phyloP scores from a whole-genome alignment of 352 stramenopile genomes.

The Pythium sp. region DNA sequence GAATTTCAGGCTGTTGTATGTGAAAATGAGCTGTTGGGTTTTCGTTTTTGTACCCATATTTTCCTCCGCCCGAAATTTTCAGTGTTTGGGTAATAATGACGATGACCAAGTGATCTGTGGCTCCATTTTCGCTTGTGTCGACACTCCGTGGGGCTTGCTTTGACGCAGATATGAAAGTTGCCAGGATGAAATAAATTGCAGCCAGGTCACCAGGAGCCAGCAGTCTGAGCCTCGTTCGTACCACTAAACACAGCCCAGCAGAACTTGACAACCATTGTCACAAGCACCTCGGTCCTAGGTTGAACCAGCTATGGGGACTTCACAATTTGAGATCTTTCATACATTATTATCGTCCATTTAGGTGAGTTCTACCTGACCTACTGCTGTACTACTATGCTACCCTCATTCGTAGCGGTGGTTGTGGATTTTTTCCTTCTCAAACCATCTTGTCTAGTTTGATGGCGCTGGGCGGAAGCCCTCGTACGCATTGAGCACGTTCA shows the following conservation, averaged over 20 bases:
- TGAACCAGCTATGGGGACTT: neutral
- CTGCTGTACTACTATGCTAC: neutral
- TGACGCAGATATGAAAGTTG: neutral
- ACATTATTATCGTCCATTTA: neutral
- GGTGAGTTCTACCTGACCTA: neutral
- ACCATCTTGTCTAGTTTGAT: neutral
- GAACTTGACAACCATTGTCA: neutral
- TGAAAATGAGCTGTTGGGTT: neutral
- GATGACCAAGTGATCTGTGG: neutral
- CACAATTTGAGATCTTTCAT: neutral
- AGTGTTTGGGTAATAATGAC: neutral
- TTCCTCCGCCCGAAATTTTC: neutral
- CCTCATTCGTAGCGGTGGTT: neutral
- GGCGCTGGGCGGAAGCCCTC: constrained; percentile 18
- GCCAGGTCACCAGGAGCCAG: neutral
- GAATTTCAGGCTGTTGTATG: neutral
- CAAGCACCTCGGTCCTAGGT: neutral
- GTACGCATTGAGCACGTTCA: constrained; percentile 24
- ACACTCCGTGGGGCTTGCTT: neutral
- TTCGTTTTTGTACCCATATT: constrained; percentile 1
- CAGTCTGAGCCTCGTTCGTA: neutral
- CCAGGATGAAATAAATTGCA: neutral
- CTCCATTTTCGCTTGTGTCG: too few species aligned
- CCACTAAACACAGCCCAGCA: neutral
- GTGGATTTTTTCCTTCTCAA: neutral